phyloP scores from a whole-genome alignment of 805 yeast species.

The Zygoascus tannicola region DNA sequence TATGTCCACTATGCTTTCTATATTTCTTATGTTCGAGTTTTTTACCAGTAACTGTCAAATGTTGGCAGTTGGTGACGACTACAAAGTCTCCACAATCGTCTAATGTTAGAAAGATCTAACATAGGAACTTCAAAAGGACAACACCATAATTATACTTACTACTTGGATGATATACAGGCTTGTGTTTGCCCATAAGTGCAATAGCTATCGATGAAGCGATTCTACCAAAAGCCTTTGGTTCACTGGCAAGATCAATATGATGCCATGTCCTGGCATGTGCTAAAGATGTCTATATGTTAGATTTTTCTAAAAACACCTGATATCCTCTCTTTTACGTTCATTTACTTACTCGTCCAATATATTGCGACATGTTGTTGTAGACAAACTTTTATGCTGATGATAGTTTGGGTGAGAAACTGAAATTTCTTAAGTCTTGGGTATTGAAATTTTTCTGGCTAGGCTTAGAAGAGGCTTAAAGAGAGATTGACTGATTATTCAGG shows the following conservation, averaged over 20 bases:
- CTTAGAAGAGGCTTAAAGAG: no score
- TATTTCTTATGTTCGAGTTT: constrained; percentile 74
- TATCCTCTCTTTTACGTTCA: neutral
- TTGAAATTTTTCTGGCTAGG: neutral
- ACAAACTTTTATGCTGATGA: no score
- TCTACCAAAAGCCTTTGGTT: constrained; percentile 81
- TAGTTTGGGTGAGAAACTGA: no score
- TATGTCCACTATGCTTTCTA: constrained; percentile 82
- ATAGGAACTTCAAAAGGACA: neutral
- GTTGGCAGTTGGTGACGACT: constrained; percentile 86
- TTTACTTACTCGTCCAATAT: constrained; percentile 30
- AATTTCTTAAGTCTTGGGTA: neutral
- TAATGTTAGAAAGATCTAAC: constrained; percentile 7
- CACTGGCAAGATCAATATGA: constrained; percentile 83
- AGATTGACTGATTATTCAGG: no score
- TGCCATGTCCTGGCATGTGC: constrained; percentile 91
- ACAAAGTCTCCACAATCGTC: constrained; percentile 94
- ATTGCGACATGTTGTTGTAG: constrained; percentile 35
- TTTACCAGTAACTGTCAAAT: constrained; percentile 74
- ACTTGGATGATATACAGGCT: constrained; percentile 73
- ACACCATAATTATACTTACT: constrained; percentile 13
- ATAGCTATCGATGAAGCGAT: constrained; percentile 82
- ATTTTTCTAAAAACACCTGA: neutral
- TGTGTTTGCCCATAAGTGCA: constrained; percentile 92
- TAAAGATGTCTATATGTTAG: constrained; percentile 41